These are phyloP conservation scores for Fusarium hostae DNA, from an alignment of 2,329 filamentous ascomycete species.

Conservation along the genomic window DNA sequence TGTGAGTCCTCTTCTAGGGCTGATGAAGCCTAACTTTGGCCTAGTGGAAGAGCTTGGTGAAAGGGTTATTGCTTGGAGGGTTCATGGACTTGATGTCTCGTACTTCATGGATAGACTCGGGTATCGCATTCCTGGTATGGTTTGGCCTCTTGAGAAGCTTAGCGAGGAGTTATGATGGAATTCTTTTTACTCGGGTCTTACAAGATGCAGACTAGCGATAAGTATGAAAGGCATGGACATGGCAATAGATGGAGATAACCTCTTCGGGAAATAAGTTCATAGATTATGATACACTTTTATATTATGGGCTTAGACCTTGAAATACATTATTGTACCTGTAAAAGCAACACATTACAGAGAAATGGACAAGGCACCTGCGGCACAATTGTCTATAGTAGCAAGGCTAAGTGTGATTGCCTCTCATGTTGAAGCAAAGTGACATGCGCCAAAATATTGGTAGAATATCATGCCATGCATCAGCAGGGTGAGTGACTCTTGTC, in stretches of 20 bases:
- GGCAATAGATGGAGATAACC: too few species aligned
- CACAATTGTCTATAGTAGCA: background rate
- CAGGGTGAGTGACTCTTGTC: background rate
- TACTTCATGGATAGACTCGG: background rate
- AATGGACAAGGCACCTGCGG: background rate
- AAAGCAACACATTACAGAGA: background rate
- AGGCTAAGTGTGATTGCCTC: too few species aligned
- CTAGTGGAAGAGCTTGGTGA: background rate
- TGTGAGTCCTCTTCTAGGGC: background rate
- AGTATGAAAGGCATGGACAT: too few species aligned
- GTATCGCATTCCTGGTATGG: background rate
- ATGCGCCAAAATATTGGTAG: background rate
- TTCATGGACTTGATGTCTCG: background rate
- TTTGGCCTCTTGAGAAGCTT: background rate
- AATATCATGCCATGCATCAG: too few species aligned
- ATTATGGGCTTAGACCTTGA: fast-evolving
- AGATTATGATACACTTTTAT: background rate
- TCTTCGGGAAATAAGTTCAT: fast-evolving
- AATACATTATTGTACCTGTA: background rate
- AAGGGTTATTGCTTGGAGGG: background rate
- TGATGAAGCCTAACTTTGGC: background rate
- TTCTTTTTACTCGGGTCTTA: background rate
- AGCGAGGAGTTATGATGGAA: too few species aligned
- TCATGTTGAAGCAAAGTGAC: background rate
- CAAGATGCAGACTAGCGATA: too few species aligned